phyloP scores from a whole-genome alignment of 805 yeast species.

The Tetrapisispora taiwanensis region DNA sequence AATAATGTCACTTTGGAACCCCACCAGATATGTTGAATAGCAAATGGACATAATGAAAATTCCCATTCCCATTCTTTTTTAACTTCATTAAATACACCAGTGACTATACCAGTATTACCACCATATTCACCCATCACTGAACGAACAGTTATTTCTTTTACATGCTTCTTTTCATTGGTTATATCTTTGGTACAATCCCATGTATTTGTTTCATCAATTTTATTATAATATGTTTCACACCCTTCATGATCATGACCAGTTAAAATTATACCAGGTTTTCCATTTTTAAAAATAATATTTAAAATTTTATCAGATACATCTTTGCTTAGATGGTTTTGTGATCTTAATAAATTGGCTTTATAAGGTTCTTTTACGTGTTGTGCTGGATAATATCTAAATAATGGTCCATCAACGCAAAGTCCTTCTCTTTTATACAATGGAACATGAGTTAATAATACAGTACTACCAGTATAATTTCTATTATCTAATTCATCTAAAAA shows the following conservation, averaged over 20 bases:
- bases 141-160: constrained; percentile 75
- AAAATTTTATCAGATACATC: constrained; percentile 60
- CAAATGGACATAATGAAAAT: constrained; percentile 72
- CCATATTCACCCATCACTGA: constrained; percentile 95
- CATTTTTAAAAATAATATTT: constrained; percentile 57
- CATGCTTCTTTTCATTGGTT: constrained; percentile 16
- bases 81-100: constrained; percentile 52
- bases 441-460: constrained; percentile 77
- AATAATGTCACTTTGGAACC: constrained; percentile 49
- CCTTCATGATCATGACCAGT: constrained; percentile 98
- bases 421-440: constrained; percentile 81
- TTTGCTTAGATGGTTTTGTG: constrained; percentile 74
- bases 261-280: constrained; percentile 65
- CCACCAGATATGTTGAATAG: constrained; percentile 95
- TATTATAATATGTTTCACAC: constrained; percentile 61
- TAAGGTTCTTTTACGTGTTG: constrained; percentile 50
- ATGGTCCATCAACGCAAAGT: constrained; percentile 79
- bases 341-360: constrained; percentile 59
- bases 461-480: constrained; percentile 58
- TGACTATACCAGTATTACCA: constrained; percentile 79
- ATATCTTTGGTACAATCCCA: constrained; percentile 39
- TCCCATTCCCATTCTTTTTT: constrained; percentile 50
- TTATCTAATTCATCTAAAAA: constrained; percentile 55
- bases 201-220: constrained; percentile 29
- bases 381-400: constrained; percentile 46